These are phyloP conservation scores for Exophiala aquamarina DNA, from an alignment of 2,329 filamentous ascomycete species.

Conservation along the genomic window DNA sequence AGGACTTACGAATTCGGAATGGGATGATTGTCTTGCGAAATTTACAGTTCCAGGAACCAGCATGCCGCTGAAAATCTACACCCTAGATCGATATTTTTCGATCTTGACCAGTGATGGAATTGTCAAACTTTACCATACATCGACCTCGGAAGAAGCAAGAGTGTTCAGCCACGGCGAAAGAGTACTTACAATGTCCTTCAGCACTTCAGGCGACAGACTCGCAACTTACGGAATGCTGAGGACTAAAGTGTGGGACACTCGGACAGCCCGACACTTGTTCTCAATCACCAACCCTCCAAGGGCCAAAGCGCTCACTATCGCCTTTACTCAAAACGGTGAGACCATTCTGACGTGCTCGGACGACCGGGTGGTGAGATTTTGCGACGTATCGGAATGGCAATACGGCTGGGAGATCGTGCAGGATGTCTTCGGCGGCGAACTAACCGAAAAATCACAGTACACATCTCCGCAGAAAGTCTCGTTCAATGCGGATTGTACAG, in stretches of 20 bases:
- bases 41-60: slow-evolving; percentile 14
- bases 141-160: slow-evolving; percentile 25
- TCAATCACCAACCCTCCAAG: slow-evolving; percentile 12
- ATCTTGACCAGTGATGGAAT: slow-evolving; percentile 26
- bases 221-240: slow-evolving; percentile 21
- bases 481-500: slow-evolving; percentile 18
- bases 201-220: slow-evolving; percentile 13
- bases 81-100: slow-evolving; percentile 27
- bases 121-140: slow-evolving; percentile 26
- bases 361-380: slow-evolving; percentile 6
- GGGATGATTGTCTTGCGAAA: slow-evolving; percentile 25
- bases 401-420: slow-evolving; percentile 12
- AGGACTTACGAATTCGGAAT: slow-evolving; percentile 18
- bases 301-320: slow-evolving; percentile 19
- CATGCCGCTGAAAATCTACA: slow-evolving; percentile 14
- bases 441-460: background rate
- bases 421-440: slow-evolving; percentile 5
- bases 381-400: slow-evolving; percentile 10
- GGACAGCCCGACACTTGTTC: slow-evolving; percentile 13
- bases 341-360: slow-evolving; percentile 15
- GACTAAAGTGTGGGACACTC: slow-evolving; percentile 24
- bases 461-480: slow-evolving; percentile 18
- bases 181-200: slow-evolving; percentile 15
- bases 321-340: slow-evolving; percentile 18
- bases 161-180: slow-evolving; percentile 23